Percentiles rank a stretch among this genome's conserved stretches.
Conservation (phyloP, 495 filamentous ascomycete species). For the Penicillium mononematosum region DNA sequence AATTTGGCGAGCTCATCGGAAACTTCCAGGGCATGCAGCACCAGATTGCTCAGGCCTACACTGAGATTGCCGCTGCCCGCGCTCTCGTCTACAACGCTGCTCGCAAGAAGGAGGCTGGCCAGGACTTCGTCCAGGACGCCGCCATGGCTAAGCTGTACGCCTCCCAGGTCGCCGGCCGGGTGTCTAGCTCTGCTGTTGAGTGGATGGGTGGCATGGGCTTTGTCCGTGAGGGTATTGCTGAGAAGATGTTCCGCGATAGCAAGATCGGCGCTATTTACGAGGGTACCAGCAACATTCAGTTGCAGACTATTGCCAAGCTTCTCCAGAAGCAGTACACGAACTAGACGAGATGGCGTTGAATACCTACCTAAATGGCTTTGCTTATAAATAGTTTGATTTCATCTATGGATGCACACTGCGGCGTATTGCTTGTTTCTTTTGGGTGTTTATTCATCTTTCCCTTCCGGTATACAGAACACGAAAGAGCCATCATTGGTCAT, state of each 20-base stretch:
- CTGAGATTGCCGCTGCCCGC: slow-evolving; percentile 86
- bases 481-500: not conserved
- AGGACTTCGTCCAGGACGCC: slow-evolving; percentile 91
- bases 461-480: not conserved
- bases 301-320: slow-evolving; percentile 91
- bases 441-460: not conserved
- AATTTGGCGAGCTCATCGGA: slow-evolving; percentile 90
- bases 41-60: slow-evolving; percentile 94
- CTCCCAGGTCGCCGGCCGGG: slow-evolving; percentile 86
- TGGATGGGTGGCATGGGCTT: slow-evolving; percentile 99
- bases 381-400: slow-evolving; percentile 5
- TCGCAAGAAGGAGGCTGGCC: slow-evolving; percentile 94
- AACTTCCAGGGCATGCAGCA: slow-evolving; percentile 99
- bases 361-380: not conserved
- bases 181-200: slow-evolving; percentile 84
- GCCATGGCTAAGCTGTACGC: slow-evolving; percentile 98
- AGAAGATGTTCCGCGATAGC: slow-evolving; percentile 97
- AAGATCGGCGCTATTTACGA: slow-evolving; percentile 99
- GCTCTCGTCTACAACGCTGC: slow-evolving; percentile 96
- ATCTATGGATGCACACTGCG: not conserved
- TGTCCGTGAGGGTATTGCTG: slow-evolving; percentile 90
- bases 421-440: slow-evolving; percentile 4
- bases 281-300: slow-evolving; percentile 81
- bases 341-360: slow-evolving; percentile 12
- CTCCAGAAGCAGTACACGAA: slow-evolving; percentile 85